A percentile compares a stretch with the other conserved stretches of the same genome.
These are phyloP conservation scores for Pseudogymnoascus sp. DNA, from an alignment of 2,329 filamentous ascomycete species.

Conservation along the genomic window DNA sequence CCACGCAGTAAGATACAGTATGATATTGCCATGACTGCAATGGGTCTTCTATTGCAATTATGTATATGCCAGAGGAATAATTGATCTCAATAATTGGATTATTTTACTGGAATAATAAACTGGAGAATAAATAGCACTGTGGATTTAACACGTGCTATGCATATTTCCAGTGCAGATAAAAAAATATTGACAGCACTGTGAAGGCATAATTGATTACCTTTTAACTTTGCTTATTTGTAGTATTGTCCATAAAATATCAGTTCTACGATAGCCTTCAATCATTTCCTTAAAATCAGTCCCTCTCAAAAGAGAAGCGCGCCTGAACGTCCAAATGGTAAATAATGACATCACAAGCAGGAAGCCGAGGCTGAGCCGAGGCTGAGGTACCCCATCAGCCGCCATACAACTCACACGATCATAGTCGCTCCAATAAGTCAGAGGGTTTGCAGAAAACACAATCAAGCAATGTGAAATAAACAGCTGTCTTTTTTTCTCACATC, in stretches of 20 bases:
- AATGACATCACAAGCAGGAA: conserved; percentile 3
- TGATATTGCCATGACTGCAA: neutral
- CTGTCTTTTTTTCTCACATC: neutral
- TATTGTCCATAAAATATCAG: no score
- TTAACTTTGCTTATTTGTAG: no score
- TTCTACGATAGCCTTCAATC: neutral
- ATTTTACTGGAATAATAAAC: neutral
- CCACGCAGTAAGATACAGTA: neutral
- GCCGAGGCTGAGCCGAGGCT: conserved; percentile 2
- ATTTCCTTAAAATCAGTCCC: neutral
- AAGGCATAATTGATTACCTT: neutral
- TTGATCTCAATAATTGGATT: neutral
- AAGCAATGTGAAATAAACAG: conserved; percentile 7
- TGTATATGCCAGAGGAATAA: neutral
- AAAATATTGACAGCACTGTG: no score
- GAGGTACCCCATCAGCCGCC: neutral
- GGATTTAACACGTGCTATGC: neutral
- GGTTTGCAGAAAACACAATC: neutral
- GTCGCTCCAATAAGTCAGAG: neutral
- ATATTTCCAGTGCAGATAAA: no score
- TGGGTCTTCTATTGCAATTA: neutral
- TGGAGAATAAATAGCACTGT: neutral
- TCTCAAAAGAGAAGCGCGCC: neutral
- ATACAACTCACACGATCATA: neutral
- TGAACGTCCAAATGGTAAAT: neutral